These are phyloP conservation scores for Kalanchoe fedtschenkoi DNA, from an alignment of 164 flowering plant species.

Conservation along the genomic window DNA sequence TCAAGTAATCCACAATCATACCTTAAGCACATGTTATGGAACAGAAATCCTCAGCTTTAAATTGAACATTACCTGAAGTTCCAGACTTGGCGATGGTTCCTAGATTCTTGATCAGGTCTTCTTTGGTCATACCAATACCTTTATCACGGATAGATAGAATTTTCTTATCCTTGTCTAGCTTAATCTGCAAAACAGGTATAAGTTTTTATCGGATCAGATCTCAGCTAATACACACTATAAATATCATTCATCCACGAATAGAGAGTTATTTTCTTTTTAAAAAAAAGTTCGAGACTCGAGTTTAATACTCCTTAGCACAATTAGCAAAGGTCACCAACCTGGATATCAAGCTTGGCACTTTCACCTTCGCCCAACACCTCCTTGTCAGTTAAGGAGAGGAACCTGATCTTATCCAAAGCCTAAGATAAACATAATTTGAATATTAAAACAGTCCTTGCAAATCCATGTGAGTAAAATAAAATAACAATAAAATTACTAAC, in stretches of 20 bases:
- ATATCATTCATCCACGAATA: not conserved
- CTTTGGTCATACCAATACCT: conserved; percentile 99
- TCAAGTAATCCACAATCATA: not conserved
- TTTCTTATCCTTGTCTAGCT: conserved; percentile 89
- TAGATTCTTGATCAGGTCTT: conserved; percentile 90
- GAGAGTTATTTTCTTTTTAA: too few relatives aligned
- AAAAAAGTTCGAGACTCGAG: not conserved
- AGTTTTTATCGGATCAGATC: not conserved
- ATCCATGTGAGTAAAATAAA: too few relatives aligned
- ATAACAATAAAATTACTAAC: too few relatives aligned
- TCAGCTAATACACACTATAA: too few relatives aligned
- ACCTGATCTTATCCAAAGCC: conserved; percentile 96
- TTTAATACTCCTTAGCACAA: not conserved
- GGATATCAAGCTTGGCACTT: conserved; percentile 76
- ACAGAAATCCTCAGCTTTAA: not conserved
- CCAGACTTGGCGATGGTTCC: conserved; percentile 99
- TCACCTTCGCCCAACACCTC: conserved; percentile 94
- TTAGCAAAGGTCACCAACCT: conserved; percentile 34
- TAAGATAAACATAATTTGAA: conserved; percentile 14
- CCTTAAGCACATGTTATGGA: not conserved
- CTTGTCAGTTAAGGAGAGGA: conserved; percentile 84
- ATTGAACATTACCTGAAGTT: conserved; percentile 59
- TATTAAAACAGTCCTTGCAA: not conserved
- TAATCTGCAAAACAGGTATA: conserved; percentile 50
- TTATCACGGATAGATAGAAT: conserved; percentile 85